Conservation (phyloP, 352 stramenopile species). For the Globisporangium abappressorium region DNA sequence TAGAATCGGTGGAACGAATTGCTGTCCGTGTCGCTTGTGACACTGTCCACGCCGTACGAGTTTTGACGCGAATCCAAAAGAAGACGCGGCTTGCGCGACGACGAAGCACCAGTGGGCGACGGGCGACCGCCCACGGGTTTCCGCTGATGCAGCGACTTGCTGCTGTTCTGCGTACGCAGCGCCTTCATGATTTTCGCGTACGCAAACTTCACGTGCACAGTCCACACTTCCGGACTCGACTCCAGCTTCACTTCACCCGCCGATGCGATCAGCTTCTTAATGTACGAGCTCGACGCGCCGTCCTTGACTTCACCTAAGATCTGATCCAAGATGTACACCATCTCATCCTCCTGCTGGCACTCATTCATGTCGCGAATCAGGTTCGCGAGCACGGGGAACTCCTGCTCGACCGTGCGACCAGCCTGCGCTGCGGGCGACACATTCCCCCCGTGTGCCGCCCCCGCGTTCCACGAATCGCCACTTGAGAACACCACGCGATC, state of each 20-base stretch:
- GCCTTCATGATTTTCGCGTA: conserved; percentile 83
- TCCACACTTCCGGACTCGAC: conserved; percentile 55
- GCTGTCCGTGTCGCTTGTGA: conserved; percentile 13
- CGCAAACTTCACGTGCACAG: conserved; percentile 60
- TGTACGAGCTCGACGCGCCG: conserved; percentile 47
- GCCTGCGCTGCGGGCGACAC: conserved; percentile 50
- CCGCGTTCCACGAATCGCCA: conserved; percentile 12
- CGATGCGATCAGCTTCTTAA: conserved; percentile 75
- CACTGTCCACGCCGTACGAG: conserved; percentile 42
- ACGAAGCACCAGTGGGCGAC: conserved; percentile 16
- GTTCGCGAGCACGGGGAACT: conserved; percentile 70
- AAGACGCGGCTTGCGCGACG: background rate
- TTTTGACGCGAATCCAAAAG: conserved; percentile 36
- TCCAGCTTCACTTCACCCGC: conserved; percentile 77
- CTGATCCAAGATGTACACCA: conserved; percentile 85
- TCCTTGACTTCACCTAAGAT: conserved; percentile 75
- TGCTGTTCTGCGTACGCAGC: conserved; percentile 38
- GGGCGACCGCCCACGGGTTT: conserved; percentile 13
- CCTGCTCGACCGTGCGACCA: conserved; percentile 59
- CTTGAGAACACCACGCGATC: conserved; percentile 15
- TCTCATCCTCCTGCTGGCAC: conserved; percentile 67
- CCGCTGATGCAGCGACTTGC: conserved; percentile 6
- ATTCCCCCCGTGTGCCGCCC: background rate
- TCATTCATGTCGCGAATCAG: conserved; percentile 77
- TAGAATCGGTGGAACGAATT: conserved; percentile 69